Evolutionary conservation across 805 yeast species (phyloP), one percentile per base, ranked within the genome.

Genomic region (Candida andamanensis): DNA sequence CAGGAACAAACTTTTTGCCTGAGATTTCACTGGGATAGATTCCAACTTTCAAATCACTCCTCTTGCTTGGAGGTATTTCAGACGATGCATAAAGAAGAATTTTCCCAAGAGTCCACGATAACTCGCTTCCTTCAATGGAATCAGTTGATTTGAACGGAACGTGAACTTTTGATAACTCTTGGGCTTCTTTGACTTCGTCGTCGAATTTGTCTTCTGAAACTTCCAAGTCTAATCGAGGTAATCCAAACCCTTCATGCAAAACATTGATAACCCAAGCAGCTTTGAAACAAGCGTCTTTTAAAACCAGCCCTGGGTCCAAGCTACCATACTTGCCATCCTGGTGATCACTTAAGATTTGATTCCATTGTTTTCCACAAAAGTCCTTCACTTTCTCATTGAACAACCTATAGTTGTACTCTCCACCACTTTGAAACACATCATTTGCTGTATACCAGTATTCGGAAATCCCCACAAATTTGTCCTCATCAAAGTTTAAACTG

Each of bases 391-490:
- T 72, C 21, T 65, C 72, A 50, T 77, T 81, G 49, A 84, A 86
- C 24, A 69, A 62, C 22, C 72, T 67, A 50, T 78, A 90, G 49
- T 85, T 85, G 54, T 89, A 89, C 35, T 78, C 85, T 10, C 97
- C 97, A 3, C 95, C 90, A 62, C 86, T 71, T 24, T 80, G 76
- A 54, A 89, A 89, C 4, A 90, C 75, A 50, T 90, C 97, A 48
- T 87, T 84, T 3, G 96, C 89, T 1, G 97, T 86, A 53, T 92
- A 90, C 97, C 97, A 92, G 60, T 86, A 92, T 57, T 92, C 98
- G 6, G 95, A 85, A 15, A 90, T 80, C 0, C 98, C 98, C 17
- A 92, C 82, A 57, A 92, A 89, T 47, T 77, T 82, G 47, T 86
- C 95, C 29, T 69, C 69, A 10, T 71, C 69, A 50, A 85, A 86